phyloP scores from a whole-genome alignment of 164 flowering plant species.

The Piper betle region DNA sequence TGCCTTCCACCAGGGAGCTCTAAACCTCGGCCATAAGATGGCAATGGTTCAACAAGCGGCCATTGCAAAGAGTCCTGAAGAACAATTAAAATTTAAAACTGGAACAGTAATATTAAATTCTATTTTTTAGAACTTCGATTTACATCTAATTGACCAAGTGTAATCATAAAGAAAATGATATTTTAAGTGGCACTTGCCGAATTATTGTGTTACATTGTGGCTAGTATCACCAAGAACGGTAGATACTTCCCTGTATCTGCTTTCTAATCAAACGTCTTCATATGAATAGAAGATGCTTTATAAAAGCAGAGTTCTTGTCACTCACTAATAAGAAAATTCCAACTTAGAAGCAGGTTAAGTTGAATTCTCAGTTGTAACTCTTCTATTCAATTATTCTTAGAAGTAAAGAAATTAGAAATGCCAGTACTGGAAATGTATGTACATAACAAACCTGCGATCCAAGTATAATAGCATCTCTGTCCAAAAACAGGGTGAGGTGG shows the following conservation, averaged over 20 bases:
- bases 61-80: conserved; percentile 51
- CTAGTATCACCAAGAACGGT: too few species aligned
- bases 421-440: background rate
- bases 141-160: conserved; percentile 58
- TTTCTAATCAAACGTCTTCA: too few species aligned
- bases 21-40: conserved; percentile 83
- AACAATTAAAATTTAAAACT: conserved; percentile 27
- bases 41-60: conserved; percentile 57
- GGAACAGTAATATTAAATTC: conserved; percentile 57
- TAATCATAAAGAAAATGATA: background rate
- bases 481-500: conserved; percentile 88
- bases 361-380: too few species aligned
- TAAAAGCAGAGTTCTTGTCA: too few species aligned
- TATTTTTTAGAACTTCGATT: conserved; percentile 66
- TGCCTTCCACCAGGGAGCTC: conserved; percentile 71
- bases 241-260: too few species aligned
- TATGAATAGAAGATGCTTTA: too few species aligned
- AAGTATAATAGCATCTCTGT: conserved; percentile 68
- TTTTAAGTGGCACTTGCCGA: too few species aligned
- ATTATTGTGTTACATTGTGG: too few species aligned
- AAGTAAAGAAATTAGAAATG: too few species aligned
- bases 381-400: too few species aligned
- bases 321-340: too few species aligned
- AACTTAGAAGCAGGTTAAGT: too few species aligned
- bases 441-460: conserved; percentile 55